Evolutionary conservation across 768 basidiomycete species (phyloP), one percentile per base, ranked within the genome.

Genomic region (Termitomyces sp.): DNA sequence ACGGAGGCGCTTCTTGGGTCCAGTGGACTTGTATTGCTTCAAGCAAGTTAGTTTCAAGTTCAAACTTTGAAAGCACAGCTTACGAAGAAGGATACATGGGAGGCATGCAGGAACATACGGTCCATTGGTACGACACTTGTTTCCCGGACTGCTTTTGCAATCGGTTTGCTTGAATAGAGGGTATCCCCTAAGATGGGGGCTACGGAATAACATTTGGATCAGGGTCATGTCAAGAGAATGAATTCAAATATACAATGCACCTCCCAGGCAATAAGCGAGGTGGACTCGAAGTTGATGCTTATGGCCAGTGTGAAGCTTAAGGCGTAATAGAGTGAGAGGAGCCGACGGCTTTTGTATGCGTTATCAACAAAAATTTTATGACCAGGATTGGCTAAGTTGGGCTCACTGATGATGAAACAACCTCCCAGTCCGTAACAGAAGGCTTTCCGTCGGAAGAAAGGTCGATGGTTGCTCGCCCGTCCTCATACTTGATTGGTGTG

Each of bases 281-380:
- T 89, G 87, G 14, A 87, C 73, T n/a, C 87, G 80, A 33, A 89
- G 77, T 63, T 89, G 87, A 57, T 89, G 87, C 66, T 88, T 88
- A 55, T 81, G 68, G 4, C 86, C 87, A 16, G 87, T 88, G 51
- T 80, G 69, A 20, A 86, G 75, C 12, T 72, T 75, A 16, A 89
- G 73, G 40, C 75, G 76, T 42, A 89, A 68, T 51, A 90, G 74
- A 1, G 85, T 81, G 30, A 88, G 55, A 20, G 85, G 85, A 3
- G 69, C 75, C 56, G 69, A 61, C 56, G 76, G 58, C 68, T 69
- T 52, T 35, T 14, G 20, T 6, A 18, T 32, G 58, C 13, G 53
- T 64, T 46, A 59, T 54, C 40, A 56, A n/a, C 26, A 52, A 26
- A 51, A 57, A 33, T 47, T 2, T n/a, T 20, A 30, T 26, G 33